Conservation (phyloP, 495 filamentous ascomycete genomes). For the Neurospora sp. region DNA sequence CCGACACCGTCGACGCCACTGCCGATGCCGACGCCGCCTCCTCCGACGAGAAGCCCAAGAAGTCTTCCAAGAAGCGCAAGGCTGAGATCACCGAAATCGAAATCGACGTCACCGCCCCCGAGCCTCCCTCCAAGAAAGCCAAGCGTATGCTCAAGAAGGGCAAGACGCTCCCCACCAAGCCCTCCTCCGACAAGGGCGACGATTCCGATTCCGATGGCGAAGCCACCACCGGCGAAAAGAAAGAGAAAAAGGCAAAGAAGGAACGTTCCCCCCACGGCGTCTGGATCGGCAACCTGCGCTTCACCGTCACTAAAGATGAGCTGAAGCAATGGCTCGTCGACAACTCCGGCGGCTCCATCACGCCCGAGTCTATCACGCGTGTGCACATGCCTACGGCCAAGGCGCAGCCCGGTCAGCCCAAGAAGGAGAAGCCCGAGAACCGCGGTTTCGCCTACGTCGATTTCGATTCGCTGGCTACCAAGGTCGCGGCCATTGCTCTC, state of each 20-base stretch:
- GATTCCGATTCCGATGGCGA: conserved; percentile 20
- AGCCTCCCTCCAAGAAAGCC: conserved; percentile 89
- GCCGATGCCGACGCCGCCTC: conserved; percentile 1
- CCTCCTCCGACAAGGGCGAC: conserved; percentile 26
- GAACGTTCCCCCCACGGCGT: conserved; percentile 72
- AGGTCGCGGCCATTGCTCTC: conserved; percentile 61
- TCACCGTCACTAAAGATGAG: conserved; percentile 59
- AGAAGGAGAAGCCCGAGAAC: conserved; percentile 38
- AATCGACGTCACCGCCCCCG: conserved; percentile 76
- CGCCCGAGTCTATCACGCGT: conserved; percentile 63
- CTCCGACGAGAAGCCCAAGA: conserved; percentile 58
- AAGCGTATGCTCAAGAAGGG: conserved; percentile 72
- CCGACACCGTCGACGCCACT: conserved; percentile 7
- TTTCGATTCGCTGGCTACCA: conserved; percentile 58
- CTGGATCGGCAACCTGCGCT: conserved; percentile 94
- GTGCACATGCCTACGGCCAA: conserved; percentile 63
- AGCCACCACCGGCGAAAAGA: conserved; percentile 14
- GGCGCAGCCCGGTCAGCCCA: conserved; percentile 12
- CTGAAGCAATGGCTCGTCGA: conserved; percentile 68
- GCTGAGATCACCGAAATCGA: conserved; percentile 66
- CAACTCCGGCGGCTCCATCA: conserved; percentile 51
- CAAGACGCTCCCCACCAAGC: conserved; percentile 38
- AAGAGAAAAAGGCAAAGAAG: conserved; percentile 32
- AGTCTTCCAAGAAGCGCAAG: conserved; percentile 56
- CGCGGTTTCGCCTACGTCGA: conserved; percentile 96